Evolutionary conservation across 768 basidiomycete genomes (phyloP).

Genomic region (Psilocybe tampanensis): DNA sequence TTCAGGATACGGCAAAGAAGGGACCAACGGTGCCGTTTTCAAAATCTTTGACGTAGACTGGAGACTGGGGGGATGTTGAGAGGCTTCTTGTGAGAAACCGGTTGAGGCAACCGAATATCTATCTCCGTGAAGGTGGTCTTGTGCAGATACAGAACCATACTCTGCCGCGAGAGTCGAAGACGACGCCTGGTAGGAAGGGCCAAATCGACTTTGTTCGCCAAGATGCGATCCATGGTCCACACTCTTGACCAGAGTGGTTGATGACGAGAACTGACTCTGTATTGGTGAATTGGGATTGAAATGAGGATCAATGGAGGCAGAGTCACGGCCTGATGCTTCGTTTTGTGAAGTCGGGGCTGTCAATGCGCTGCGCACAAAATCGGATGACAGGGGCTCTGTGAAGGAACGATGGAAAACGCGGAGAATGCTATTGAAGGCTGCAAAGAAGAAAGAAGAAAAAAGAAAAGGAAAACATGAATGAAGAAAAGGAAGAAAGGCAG

Average conservation of each 20-base stretch:
- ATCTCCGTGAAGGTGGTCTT: conserved; percentile 7
- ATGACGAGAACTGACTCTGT: neutral
- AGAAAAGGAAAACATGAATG: neutral
- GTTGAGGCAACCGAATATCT: neutral
- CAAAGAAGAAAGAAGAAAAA: neutral
- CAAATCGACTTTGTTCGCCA: no score
- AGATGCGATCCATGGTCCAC: neutral
- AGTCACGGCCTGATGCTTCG: neutral
- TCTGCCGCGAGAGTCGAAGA: neutral
- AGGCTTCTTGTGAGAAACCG: neutral
- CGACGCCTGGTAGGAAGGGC: neutral
- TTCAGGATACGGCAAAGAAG: conserved; percentile 63
- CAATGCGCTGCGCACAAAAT: conserved; percentile 35
- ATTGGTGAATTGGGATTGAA: neutral
- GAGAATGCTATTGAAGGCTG: conserved; percentile 52
- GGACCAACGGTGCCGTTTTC: conserved; percentile 18
- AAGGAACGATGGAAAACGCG: conserved; percentile 54
- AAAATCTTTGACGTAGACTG: neutral
- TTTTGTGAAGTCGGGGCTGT: neutral
- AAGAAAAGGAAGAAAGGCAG: neutral
- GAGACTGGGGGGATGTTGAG: conserved; percentile 5
- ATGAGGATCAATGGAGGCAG: neutral
- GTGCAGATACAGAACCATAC: neutral
- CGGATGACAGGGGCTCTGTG: conserved; percentile 36
- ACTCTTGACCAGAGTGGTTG: neutral